Evolutionary conservation across 345 rosid species (phyloP).

Genomic region (Kernera saxatilis): DNA sequence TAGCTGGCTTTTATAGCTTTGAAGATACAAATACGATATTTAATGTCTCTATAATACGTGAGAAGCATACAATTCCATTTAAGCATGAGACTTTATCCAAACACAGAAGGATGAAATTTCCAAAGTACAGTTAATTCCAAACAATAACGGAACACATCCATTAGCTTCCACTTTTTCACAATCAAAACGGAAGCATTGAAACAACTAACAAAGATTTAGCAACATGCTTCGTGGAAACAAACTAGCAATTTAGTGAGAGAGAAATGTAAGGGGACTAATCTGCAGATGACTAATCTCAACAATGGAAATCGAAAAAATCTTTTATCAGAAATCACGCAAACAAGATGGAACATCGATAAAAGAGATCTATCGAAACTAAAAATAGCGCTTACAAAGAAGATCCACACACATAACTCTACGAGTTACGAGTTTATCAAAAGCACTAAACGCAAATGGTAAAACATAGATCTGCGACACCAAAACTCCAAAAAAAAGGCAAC

Average conservation of each 20-base stretch:
- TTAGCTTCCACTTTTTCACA: neutral
- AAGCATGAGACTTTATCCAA: neutral
- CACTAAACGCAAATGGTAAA: slow-evolving; percentile 25
- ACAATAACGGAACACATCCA: neutral
- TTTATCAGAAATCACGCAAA: neutral
- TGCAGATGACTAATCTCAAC: neutral
- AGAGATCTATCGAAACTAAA: slow-evolving; percentile 17
- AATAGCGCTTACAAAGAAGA: slow-evolving; percentile 47
- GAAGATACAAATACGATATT: neutral
- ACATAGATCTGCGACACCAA: slow-evolving; percentile 33
- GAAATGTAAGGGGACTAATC: neutral
- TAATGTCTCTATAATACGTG: slow-evolving; percentile 5
- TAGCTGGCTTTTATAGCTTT: neutral
- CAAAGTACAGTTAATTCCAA: neutral
- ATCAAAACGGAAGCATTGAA: neutral
- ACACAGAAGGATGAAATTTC: neutral
- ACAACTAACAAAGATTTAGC: neutral
- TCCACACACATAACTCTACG: slow-evolving; percentile 45
- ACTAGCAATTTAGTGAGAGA: neutral
- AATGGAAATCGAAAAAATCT: neutral
- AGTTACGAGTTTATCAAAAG: slow-evolving; percentile 19
- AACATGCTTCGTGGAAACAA: neutral
- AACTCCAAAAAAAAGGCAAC: neutral
- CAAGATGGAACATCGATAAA: neutral
- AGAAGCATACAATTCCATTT: slow-evolving; percentile 3